Evolutionary conservation across 169 alveolate species (phyloP).

Genomic region (Besnoitia besnoiti): DNA sequence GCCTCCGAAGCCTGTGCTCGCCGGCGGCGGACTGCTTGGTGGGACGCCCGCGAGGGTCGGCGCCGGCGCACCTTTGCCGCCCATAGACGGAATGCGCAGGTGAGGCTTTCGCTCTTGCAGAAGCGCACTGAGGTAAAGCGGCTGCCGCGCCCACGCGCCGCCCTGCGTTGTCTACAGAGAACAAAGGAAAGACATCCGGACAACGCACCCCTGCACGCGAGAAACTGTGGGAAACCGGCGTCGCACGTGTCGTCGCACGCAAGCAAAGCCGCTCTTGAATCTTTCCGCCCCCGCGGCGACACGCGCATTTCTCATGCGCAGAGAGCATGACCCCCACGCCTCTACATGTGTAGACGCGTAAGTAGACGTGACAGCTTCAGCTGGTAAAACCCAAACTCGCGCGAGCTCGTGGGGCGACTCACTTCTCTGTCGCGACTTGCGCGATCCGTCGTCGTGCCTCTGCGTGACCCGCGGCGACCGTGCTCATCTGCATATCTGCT

Average conservation of each 20-base stretch:
- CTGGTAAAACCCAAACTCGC: no score
- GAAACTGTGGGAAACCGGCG: no score
- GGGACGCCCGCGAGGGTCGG: neutral
- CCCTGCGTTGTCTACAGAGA: no score
- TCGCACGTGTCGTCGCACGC: no score
- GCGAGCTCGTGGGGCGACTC: neutral
- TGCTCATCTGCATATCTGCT: neutral
- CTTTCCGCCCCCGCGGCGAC: no score
- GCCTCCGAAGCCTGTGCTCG: neutral
- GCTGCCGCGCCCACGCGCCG: neutral
- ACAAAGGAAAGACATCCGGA: no score
- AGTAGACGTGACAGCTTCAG: no score
- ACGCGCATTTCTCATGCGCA: no score
- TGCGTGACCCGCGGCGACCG: neutral
- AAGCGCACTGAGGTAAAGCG: neutral
- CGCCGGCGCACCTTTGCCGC: neutral
- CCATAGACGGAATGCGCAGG: neutral
- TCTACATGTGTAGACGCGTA: no score
- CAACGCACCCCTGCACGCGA: no score
- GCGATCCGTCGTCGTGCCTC: neutral
- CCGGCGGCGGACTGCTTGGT: neutral
- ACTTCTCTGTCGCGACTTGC: neutral
- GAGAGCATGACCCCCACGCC: no score
- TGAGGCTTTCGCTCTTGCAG: neutral
- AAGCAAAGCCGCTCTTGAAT: no score